Conservation (phyloP, 1,284 basidiomycete species). For the Tylopilus orsonianus region DNA sequence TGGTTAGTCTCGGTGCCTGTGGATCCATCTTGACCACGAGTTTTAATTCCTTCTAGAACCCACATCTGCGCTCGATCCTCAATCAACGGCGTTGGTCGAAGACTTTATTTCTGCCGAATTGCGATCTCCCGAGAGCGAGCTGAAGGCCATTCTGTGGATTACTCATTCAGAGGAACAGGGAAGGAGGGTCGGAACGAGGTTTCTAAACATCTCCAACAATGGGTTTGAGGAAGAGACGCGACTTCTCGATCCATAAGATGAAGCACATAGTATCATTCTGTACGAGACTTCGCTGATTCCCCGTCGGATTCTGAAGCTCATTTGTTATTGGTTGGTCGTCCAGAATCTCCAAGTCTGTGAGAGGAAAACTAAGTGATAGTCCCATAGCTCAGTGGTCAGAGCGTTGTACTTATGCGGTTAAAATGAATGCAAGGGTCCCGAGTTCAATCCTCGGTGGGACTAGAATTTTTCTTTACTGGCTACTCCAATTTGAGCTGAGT, state of each 20-base stretch:
- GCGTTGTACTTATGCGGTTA: slow-evolving; percentile 41
- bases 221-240: slow-evolving; percentile 47
- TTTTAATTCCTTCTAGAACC: slow-evolving; percentile 56
- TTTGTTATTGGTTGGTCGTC: slow-evolving; percentile 4
- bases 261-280: neutral
- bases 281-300: neutral
- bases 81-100: slow-evolving; percentile 66
- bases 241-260: slow-evolving; percentile 23
- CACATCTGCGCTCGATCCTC: slow-evolving; percentile 81
- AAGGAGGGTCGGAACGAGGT: slow-evolving; percentile 68
- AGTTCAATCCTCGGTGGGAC: slow-evolving; percentile 41
- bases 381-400: slow-evolving; percentile 41
- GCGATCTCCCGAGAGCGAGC: slow-evolving; percentile 42
- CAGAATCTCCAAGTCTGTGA: neutral
- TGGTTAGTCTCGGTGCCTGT: slow-evolving; percentile 52
- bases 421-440: slow-evolving; percentile 39
- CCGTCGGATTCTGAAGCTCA: too few species aligned
- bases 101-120: slow-evolving; percentile 55
- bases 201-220: slow-evolving; percentile 50
- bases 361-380: slow-evolving; percentile 18
- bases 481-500: neutral
- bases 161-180: slow-evolving; percentile 84
- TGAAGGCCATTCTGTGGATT: slow-evolving; percentile 83
- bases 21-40: neutral
- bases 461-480: slow-evolving; percentile 22